A percentile compares a stretch with the other conserved stretches of the same genome.
phyloP scores from a whole-genome alignment of 2,329 filamentous ascomycete species.

The Diplodia seriata region DNA sequence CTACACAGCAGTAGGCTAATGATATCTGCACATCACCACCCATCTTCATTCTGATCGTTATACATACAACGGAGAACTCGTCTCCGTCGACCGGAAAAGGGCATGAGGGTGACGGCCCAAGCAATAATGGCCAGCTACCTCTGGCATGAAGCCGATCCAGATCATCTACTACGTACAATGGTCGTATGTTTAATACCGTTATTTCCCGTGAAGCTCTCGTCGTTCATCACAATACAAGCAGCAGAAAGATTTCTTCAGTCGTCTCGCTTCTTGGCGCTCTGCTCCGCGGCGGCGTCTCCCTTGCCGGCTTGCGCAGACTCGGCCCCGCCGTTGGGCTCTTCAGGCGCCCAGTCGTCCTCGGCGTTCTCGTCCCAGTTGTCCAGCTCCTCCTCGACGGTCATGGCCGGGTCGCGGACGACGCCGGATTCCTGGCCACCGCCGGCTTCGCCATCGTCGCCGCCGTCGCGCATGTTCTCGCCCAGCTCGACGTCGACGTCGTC shows the following conservation, averaged over 20 bases:
- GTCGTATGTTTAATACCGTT: not conserved
- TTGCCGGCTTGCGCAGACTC: constrained; percentile 19
- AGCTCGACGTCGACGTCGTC: constrained; percentile 73
- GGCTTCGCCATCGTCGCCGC: not conserved
- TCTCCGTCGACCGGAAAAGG: not conserved
- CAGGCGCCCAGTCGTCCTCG: constrained; percentile 68
- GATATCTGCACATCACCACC: not conserved
- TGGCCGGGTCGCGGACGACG: constrained; percentile 51
- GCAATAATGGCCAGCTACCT: not conserved
- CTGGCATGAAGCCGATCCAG: not conserved
- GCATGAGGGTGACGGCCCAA: not conserved
- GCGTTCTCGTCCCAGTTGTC: constrained; percentile 95
- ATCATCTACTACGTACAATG: not conserved
- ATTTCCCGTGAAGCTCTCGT: not conserved
- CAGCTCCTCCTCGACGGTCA: constrained; percentile 76
- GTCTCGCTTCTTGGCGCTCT: constrained; percentile 28
- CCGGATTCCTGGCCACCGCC: constrained; percentile 66
- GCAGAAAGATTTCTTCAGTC: constrained; percentile 9
- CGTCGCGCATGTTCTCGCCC: constrained; percentile 60
- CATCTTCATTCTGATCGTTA: constrained; percentile 16
- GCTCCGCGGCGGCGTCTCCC: not conserved
- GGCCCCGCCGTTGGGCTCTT: constrained; percentile 48
- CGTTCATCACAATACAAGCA: constrained; percentile 10
- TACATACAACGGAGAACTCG: not conserved
- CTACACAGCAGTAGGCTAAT: not conserved